phyloP scores from a whole-genome alignment of 2,329 filamentous ascomycete species.

The Colletotrichum sp. region DNA sequence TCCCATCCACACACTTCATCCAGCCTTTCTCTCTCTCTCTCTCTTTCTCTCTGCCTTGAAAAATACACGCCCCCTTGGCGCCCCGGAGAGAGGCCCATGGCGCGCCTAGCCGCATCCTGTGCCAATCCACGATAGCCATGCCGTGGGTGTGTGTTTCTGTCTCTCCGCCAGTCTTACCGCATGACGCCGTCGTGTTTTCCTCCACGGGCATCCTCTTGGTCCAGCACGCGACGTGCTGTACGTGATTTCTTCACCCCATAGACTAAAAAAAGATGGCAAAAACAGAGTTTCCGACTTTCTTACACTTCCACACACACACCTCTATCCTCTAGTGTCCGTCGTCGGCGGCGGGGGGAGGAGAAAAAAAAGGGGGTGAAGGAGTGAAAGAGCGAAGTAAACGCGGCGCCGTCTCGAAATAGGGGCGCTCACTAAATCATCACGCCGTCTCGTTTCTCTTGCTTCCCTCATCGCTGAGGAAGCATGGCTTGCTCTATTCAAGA shows the following conservation, averaged over 20 bases:
- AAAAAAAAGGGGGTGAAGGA: not conserved
- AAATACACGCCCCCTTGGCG: not conserved
- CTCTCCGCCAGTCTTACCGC: slow-evolving; percentile 14
- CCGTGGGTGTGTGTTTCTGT: not conserved
- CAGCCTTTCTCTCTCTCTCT: not conserved
- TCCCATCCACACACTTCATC: not conserved
- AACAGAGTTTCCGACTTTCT: not conserved
- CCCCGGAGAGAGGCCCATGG: not conserved
- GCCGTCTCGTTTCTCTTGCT: not conserved
- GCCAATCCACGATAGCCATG: not conserved
- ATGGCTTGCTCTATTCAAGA: not conserved
- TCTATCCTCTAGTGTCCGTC: not conserved
- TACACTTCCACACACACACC: not conserved
- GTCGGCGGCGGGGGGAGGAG: not conserved
- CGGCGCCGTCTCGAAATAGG: not conserved
- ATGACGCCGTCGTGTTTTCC: slow-evolving; percentile 8
- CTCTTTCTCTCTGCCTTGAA: not conserved
- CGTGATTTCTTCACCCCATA: not conserved
- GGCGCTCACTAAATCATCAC: not conserved
- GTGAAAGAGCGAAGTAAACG: not conserved
- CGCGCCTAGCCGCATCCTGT: not conserved
- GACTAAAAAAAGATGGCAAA: not conserved
- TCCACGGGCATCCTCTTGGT: not conserved
- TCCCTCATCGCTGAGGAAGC: not conserved
- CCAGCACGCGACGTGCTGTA: not conserved